phyloP scores from a whole-genome alignment of 257 asterid genomes.

The Verbascum thapsus region DNA sequence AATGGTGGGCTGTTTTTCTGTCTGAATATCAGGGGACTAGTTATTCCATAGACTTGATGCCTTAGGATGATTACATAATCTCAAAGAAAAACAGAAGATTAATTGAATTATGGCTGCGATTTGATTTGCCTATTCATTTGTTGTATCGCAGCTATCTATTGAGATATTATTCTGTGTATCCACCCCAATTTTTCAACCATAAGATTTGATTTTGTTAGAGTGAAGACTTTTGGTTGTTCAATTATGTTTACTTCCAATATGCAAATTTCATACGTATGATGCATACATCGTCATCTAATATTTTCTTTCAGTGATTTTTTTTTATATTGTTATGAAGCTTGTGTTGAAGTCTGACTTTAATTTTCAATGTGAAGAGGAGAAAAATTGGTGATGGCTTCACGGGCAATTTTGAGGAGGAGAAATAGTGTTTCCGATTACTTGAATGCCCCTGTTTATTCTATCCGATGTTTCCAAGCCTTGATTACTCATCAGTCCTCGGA shows the following conservation, averaged over 20 bases:
- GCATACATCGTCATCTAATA: background rate
- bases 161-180: constrained; percentile 20
- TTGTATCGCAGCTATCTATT: background rate
- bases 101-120: background rate
- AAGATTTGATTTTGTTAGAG: background rate
- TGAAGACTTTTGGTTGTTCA: background rate
- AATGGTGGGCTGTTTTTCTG: no score
- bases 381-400: constrained; percentile 58
- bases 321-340: constrained; percentile 24
- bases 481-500: constrained; percentile 36
- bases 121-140: background rate
- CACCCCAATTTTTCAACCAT: constrained; percentile 15
- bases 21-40: background rate
- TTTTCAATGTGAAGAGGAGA: constrained; percentile 37
- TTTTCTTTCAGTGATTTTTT: constrained; percentile 11
- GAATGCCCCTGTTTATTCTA: constrained; percentile 43
- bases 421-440: constrained; percentile 51
- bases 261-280: no score
- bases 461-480: constrained; percentile 42
- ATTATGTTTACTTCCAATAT: background rate
- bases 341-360: constrained; percentile 39
- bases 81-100: background rate
- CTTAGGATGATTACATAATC: background rate
- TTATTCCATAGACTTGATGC: background rate
- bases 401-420: constrained; percentile 64